These are phyloP conservation scores for Eucalyptus regnans DNA, from an alignment of 345 rosid genomes.

Conservation along the genomic window DNA sequence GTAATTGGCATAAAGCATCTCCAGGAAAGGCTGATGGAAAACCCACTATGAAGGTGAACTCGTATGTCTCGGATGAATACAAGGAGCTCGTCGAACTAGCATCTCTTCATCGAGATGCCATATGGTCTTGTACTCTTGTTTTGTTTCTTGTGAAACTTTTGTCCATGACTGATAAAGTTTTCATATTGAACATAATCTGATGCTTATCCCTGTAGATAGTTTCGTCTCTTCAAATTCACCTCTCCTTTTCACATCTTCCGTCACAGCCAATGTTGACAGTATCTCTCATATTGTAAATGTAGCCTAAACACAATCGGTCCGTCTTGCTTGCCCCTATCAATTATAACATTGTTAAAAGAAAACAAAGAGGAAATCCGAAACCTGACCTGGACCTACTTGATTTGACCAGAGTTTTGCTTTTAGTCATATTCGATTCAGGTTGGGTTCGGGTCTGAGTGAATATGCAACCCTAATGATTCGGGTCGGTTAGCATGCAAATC, in stretches of 20 bases:
- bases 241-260: not conserved
- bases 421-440: not conserved
- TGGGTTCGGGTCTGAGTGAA: accelerated
- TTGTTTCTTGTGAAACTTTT: not conserved
- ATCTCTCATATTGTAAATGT: not conserved
- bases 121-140: not conserved
- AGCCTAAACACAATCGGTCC: not conserved
- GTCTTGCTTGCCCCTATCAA: not conserved
- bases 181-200: not conserved
- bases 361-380: no score
- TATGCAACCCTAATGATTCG: not conserved
- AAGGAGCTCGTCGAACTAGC: conserved; percentile 45
- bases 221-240: not conserved
- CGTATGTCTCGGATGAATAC: conserved; percentile 53
- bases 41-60: conserved; percentile 47
- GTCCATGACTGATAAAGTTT: not conserved
- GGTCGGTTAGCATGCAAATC: not conserved
- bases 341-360: no score
- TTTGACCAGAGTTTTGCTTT: not conserved
- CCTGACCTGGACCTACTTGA: no score
- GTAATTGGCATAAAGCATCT: conserved; percentile 72
- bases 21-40: conserved; percentile 23
- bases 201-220: not conserved
- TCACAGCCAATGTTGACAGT: not conserved
- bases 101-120: conserved; percentile 24